Evolutionary conservation across 768 basidiomycete genomes (phyloP).

Genomic region (Suillus sp.): DNA sequence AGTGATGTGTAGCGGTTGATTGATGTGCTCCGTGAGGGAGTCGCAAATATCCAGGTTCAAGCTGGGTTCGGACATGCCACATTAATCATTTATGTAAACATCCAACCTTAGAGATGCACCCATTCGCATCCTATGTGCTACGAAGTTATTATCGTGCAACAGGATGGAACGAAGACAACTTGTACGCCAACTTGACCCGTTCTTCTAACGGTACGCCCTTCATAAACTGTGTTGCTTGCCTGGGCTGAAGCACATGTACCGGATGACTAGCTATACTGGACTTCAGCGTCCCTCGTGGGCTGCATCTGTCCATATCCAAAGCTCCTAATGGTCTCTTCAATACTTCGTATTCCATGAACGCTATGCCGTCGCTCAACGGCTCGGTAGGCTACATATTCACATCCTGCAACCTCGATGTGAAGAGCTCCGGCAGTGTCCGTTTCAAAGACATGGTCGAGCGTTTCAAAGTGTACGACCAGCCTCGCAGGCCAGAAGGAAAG

Average conservation of each 20-base stretch:
- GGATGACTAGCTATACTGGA: slow-evolving; percentile 76
- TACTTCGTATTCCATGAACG: slow-evolving; percentile 91
- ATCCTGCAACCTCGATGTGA: slow-evolving; percentile 77
- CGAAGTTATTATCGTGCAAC: slow-evolving; percentile 90
- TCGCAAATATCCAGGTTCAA: too few species aligned
- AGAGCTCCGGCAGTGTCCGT: slow-evolving; percentile 66
- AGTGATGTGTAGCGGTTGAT: too few species aligned
- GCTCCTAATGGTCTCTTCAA: slow-evolving; percentile 87
- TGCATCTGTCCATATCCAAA: slow-evolving; percentile 81
- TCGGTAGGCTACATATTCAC: slow-evolving; percentile 93
- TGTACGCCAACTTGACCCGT: slow-evolving; percentile 87
- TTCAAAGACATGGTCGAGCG: slow-evolving; percentile 91
- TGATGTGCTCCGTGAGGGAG: too few species aligned
- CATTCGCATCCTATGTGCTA: slow-evolving; percentile 85
- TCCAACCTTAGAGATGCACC: slow-evolving; percentile 57
- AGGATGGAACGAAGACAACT: slow-evolving; percentile 96
- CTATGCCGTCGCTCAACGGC: slow-evolving; percentile 90
- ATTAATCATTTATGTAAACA: not conserved
- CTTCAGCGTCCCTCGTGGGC: slow-evolving; percentile 82
- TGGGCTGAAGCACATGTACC: slow-evolving; percentile 10
- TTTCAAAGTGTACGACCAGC: slow-evolving; percentile 82
- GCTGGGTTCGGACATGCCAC: too few species aligned
- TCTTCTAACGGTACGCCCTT: slow-evolving; percentile 74
- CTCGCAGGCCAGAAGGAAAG: slow-evolving; percentile 73
- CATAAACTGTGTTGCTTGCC: slow-evolving; percentile 6